Evolutionary conservation across 305 asterid species (phyloP), one percentile per base, ranked within the genome.

Genomic region (Rubia balearica): DNA sequence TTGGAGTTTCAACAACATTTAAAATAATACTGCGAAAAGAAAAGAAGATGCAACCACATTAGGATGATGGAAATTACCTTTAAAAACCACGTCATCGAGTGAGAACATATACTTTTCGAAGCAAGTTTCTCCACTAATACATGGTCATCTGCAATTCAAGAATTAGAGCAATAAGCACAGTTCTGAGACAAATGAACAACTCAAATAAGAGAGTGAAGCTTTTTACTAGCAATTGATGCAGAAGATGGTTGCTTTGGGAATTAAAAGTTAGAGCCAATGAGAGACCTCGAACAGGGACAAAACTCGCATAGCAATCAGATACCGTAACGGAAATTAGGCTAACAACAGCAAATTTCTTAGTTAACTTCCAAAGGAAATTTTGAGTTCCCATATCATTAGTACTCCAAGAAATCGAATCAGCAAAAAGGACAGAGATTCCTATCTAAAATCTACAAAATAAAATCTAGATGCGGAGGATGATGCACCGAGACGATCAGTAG

Each of bases 191-290:
- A 19, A 2, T 33, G 10, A 19, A 3, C 27, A 51, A n/a, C 69
- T 38, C 68, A 69, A 64, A 17, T 41, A 13, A 42, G 2, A 45
- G 38, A 27, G 66, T 49, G 11, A 12, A 61, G 30, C 70, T 67
- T 71, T 30, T 65, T 73, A 92, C 96, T 90, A 4, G 86, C 67
- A 56, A 70, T 78, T 72, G 78, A 74, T 74, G 83, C 75, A 45
- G 69, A 38, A 11, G 86, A 77, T 57, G 67, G 48, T 49, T 71
- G 21, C 61, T 51, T 17, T 69, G 81, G 57, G 96, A 88, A 79
- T 89, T 91, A 69, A 91, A 74, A 22, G 96, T 88, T 6, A 97
- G 96, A 75, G 88, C 78, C 97, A 91, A 89, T 0, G 98, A 94
- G 43, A 82, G 70, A 48, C 97, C 98, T 42, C 85, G 88, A 81